Evolutionary conservation across 2,329 filamentous ascomycete genomes (phyloP).

Genomic region (Pseudopithomyces chartarum): DNA sequence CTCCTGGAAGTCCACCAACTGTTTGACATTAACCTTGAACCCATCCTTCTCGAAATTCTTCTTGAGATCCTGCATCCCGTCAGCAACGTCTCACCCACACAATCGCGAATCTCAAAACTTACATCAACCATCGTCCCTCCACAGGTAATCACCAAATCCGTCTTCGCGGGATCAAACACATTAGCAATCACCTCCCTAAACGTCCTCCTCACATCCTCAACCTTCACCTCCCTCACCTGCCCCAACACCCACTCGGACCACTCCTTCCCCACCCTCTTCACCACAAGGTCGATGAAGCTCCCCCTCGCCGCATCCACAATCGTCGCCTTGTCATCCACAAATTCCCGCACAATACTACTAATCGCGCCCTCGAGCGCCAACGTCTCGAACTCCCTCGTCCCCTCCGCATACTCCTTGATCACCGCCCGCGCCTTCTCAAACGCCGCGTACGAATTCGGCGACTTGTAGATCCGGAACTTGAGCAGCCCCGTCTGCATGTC

Average conservation of each 20-base stretch:
- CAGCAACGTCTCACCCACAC: conserved; percentile 10
- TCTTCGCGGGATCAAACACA: conserved; percentile 77
- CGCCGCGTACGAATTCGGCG: conserved; percentile 86
- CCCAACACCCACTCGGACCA: conserved; percentile 79
- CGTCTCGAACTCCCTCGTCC: conserved; percentile 73
- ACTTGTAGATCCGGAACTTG: conserved; percentile 86
- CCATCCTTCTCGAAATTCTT: conserved; percentile 75
- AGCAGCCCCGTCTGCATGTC: conserved; percentile 80
- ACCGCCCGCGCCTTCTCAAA: conserved; percentile 77
- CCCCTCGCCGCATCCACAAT: conserved; percentile 80
- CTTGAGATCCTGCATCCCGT: conserved; percentile 66
- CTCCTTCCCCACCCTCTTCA: conserved; percentile 74
- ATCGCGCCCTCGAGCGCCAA: conserved; percentile 88
- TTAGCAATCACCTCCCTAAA: conserved; percentile 78
- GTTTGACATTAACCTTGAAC: conserved; percentile 76
- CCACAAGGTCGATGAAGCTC: conserved; percentile 81
- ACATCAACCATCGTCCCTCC: conserved; percentile 85
- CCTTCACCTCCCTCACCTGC: conserved; percentile 74
- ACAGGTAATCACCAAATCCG: conserved; percentile 88
- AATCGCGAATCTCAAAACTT: conserved; percentile 44
- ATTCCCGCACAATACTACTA: conserved; percentile 81
- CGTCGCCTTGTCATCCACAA: conserved; percentile 87
- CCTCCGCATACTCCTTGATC: conserved; percentile 74
- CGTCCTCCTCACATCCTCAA: conserved; percentile 75
- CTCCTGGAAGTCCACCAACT: conserved; percentile 81